Evolutionary conservation across 306 rosid genomes (phyloP).

Genomic region (Cyclanthera cordifolia): DNA sequence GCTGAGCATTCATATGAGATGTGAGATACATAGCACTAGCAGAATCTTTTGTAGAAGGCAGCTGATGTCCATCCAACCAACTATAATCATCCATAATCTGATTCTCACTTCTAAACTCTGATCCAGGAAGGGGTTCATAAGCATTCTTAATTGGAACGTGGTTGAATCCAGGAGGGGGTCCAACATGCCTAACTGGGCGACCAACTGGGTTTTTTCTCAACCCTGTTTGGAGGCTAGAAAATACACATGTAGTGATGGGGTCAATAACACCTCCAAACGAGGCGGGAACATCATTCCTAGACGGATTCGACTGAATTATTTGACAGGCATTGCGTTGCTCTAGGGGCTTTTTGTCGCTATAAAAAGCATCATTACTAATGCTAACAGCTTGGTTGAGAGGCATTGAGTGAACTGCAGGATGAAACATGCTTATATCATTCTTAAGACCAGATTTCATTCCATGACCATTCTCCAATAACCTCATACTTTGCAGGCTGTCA

Average conservation of each 20-base stretch:
- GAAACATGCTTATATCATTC: constrained; percentile 24
- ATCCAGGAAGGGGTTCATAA: constrained; percentile 29
- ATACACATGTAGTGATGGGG: constrained; percentile 22
- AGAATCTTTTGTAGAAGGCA: constrained; percentile 42
- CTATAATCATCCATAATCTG: constrained; percentile 73
- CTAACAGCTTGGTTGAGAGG: constrained; percentile 42
- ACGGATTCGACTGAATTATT: neutral
- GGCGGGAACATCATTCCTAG: constrained; percentile 34
- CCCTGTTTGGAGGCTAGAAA: constrained; percentile 34
- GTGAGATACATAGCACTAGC: constrained; percentile 30
- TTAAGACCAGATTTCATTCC: constrained; percentile 37
- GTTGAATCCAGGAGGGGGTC: constrained; percentile 96
- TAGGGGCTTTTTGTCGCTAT: constrained; percentile 35
- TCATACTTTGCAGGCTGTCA: constrained; percentile 44
- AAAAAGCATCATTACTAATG: constrained; percentile 22
- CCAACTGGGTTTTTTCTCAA: constrained; percentile 46
- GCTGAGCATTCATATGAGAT: constrained; percentile 33
- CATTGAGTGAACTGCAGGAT: constrained; percentile 23
- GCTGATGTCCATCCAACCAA: constrained; percentile 98
- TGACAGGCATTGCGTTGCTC: constrained; percentile 8
- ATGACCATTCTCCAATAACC: constrained; percentile 60
- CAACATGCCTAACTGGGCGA: constrained; percentile 80
- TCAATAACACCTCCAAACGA: constrained; percentile 28
- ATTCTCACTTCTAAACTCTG: constrained; percentile 42
- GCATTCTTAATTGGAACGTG: constrained; percentile 42